Percentiles rank a stretch among this genome's conserved stretches.
Conservation (phyloP, 305 asterid species). For the Solanum hybrid region DNA sequence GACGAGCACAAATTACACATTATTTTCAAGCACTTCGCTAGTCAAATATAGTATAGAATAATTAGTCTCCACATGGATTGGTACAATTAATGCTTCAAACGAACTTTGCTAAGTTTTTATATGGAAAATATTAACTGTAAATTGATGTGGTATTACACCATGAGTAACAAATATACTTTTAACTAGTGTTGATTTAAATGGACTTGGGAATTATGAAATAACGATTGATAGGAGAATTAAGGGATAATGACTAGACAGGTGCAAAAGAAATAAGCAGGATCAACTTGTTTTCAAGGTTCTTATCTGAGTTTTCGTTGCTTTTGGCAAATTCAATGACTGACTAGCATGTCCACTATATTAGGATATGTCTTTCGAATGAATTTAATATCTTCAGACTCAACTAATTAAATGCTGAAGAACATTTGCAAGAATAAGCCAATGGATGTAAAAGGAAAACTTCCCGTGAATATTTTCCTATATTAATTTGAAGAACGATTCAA, state of each 20-base stretch:
- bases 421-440: background rate
- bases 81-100: background rate
- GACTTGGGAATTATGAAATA: background rate
- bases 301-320: background rate
- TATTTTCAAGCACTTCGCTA: background rate
- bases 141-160: background rate
- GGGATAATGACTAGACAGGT: background rate
- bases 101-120: background rate
- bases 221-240: background rate
- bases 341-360: background rate
- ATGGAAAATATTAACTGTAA: background rate
- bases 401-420: background rate
- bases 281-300: background rate
- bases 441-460: background rate
- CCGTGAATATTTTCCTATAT: background rate
- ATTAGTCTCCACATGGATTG: background rate
- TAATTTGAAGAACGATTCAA: background rate
- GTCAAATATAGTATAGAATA: background rate
- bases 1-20: background rate
- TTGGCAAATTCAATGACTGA: background rate
- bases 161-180: background rate
- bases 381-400: background rate
- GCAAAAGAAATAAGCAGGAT: background rate
- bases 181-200: background rate
- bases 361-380: background rate